Conservation (phyloP, 148 eudicot genomes). For the Fagopyrum tataricum region DNA sequence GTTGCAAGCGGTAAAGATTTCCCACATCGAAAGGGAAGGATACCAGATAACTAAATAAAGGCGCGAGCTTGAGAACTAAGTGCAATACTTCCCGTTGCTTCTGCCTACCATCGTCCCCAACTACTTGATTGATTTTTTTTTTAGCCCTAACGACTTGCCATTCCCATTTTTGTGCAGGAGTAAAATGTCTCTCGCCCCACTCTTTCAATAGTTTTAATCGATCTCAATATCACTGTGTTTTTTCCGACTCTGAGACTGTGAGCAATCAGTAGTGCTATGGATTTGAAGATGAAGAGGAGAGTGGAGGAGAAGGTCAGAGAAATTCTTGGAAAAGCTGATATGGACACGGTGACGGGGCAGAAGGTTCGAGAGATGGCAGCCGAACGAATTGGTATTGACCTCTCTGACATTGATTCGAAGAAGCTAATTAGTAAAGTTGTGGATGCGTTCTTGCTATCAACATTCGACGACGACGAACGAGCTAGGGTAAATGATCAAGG, state of each 20-base stretch:
- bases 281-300: neutral
- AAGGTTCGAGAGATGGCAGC: constrained; percentile 24
- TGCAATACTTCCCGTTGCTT: too few relatives aligned
- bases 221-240: too few relatives aligned
- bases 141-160: neutral
- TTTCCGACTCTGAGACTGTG: neutral
- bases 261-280: neutral
- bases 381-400: constrained; percentile 20
- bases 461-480: neutral
- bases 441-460: constrained; percentile 26
- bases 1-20: neutral
- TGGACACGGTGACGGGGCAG: constrained; percentile 27
- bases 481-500: neutral
- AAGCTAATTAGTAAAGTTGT: constrained; percentile 19
- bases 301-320: constrained; percentile 27
- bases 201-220: neutral
- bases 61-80: neutral
- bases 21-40: constrained; percentile 1
- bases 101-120: too few relatives aligned
- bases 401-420: constrained; percentile 17
- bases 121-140: too few relatives aligned
- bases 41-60: neutral
- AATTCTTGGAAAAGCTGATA: constrained; percentile 23
- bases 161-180: neutral
- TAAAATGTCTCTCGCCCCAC: neutral